These are phyloP conservation scores for Ogataea zsoltii DNA, from an alignment of 805 yeast species.

Conservation along the genomic window DNA sequence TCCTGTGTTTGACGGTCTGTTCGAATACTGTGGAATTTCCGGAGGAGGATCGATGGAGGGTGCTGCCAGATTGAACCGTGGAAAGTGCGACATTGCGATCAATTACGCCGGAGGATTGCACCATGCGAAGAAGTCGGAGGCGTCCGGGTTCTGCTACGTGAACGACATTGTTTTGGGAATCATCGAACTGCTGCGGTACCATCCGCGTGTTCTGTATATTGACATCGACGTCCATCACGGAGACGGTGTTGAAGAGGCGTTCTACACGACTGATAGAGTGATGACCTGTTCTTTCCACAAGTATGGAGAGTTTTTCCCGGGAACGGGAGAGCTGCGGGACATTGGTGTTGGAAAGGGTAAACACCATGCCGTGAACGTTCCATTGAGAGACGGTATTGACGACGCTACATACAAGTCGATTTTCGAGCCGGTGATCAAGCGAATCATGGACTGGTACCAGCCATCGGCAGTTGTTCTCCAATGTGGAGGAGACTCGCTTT, in stretches of 20 bases:
- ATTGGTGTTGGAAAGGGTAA: constrained; percentile 84
- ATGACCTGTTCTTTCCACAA: constrained; percentile 91
- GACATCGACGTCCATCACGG: constrained; percentile 95
- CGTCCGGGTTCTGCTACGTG: constrained; percentile 88
- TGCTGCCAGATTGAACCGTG: constrained; percentile 75
- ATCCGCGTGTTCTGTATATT: constrained; percentile 82
- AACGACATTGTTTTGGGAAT: constrained; percentile 89
- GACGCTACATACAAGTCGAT: constrained; percentile 83
- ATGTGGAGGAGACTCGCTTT: constrained; percentile 97
- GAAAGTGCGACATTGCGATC: constrained; percentile 87
- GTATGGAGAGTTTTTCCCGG: constrained; percentile 92
- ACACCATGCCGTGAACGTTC: constrained; percentile 81
- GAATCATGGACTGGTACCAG: constrained; percentile 81
- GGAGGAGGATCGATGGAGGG: constrained; percentile 94
- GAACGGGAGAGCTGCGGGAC: constrained; percentile 85
- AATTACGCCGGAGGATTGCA: constrained; percentile 94
- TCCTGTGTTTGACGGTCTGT: constrained; percentile 78
- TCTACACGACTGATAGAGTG: constrained; percentile 86
- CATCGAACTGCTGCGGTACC: constrained; percentile 73
- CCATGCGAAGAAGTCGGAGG: constrained; percentile 88
- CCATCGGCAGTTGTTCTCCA: constrained; percentile 97
- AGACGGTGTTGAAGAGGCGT: constrained; percentile 94
- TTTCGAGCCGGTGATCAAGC: constrained; percentile 83
- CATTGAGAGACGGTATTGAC: constrained; percentile 90
- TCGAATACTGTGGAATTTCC: constrained; percentile 73